Base-by-base conservation (phyloP, 2,329 filamentous ascomycete genomes). In the Diaporthe sp. region DNA sequence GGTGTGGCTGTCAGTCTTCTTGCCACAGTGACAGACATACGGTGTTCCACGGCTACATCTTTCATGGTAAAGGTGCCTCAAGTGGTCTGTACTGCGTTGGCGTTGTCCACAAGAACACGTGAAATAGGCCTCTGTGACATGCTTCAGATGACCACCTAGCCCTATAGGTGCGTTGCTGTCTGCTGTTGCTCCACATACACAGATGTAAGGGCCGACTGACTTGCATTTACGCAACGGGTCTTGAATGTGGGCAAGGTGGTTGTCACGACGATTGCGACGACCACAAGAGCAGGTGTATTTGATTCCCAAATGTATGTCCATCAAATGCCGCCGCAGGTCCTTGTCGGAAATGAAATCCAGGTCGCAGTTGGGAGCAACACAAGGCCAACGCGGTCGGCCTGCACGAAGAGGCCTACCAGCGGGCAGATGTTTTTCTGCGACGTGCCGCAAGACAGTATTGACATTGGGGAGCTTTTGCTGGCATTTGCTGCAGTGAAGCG, bases 11-110 rank as follows among this genome's bases (percentile, higher is more conserved):
- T 72, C 58, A 6, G 70, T 72, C 9, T 2, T 30, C 25, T 30
- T 19, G 37, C 70, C 47, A 39, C 70, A 72, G 17, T 50, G 70
- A 65, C 70, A 72, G 12, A 17, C 56, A 35, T 65, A 72, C n/a
- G 25, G 19, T 10, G 3, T 8, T 10, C 35, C 47, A 30, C n/a
- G 22, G 10, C 7, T 72, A 15, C 70, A 72, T 25, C 35, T 7
- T 5, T 15, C 27, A 13, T 47, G 1, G 12, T 42, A 15, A 10
- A 65, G n/a, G 13, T 65, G 61, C 1, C 17, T 13, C 61, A 35
- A 25, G 39, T 51, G 61, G 30, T 66, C 61, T 17, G 12, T 17
- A 6, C 8, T 12, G 27, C 2, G 1, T 6, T 50, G 42, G 5
- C 19, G 13, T 37, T 56, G 53, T 35, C 30, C 10, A 37, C 61